Evolutionary conservation across 129 eudicot species (phyloP).

Genomic region (Silybum marianum): DNA sequence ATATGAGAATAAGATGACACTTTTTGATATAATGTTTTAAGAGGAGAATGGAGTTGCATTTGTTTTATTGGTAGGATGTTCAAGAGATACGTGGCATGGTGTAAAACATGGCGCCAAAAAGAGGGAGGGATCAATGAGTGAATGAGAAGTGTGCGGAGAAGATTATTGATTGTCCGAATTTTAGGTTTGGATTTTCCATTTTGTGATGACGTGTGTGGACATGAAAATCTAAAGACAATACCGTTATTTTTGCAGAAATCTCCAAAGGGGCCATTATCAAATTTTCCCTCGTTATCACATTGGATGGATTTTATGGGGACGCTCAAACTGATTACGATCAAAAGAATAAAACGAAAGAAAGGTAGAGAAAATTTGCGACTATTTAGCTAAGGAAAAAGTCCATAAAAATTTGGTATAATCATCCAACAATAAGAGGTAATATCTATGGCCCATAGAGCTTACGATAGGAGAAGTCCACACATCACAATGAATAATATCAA

Average conservation of each 20-base stretch:
- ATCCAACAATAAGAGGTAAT: conserved; percentile 21
- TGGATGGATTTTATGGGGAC: conserved; percentile 10
- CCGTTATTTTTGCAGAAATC: neutral
- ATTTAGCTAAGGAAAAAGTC: neutral
- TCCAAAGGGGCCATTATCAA: neutral
- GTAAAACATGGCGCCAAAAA: neutral
- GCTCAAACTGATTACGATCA: neutral
- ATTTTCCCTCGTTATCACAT: conserved; percentile 29
- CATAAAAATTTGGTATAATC: conserved; percentile 22
- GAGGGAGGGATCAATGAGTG: conserved; percentile 20
- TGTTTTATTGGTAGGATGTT: neutral
- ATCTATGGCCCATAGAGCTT: neutral
- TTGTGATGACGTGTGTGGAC: conserved; percentile 32
- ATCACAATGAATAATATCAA: conserved; percentile 30
- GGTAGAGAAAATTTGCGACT: neutral
- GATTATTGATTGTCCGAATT: neutral
- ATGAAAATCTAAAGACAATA: conserved; percentile 16
- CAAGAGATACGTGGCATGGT: neutral
- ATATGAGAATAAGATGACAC: conserved; percentile 7
- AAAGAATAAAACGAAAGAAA: neutral
- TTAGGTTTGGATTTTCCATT: neutral
- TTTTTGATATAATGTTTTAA: neutral
- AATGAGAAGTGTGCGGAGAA: conserved; percentile 2
- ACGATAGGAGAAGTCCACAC: conserved; percentile 26
- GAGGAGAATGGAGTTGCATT: neutral